Percentiles rank a stretch among this genome's conserved stretches.
phyloP scores from a whole-genome alignment of 768 basidiomycete species.

The Strobilomyces echinocephalus region DNA sequence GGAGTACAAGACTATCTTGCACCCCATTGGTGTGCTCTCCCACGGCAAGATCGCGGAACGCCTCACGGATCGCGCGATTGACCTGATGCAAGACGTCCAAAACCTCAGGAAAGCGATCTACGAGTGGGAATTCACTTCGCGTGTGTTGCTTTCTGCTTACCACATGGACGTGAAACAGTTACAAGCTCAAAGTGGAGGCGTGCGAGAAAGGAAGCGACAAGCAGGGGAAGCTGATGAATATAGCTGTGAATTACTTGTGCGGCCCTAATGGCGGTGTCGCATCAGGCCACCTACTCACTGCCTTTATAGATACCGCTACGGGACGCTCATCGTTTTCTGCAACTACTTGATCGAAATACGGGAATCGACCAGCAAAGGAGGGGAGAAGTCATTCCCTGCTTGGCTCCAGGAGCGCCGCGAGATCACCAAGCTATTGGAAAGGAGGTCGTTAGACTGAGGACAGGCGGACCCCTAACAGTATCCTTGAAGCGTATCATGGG shows the following conservation, averaged over 20 bases:
- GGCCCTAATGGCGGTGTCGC: slow-evolving; percentile 20
- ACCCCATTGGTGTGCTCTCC: slow-evolving; percentile 86
- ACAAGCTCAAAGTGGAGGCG: slow-evolving; percentile 86
- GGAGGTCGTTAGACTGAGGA: slow-evolving; percentile 62
- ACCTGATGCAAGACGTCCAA: slow-evolving; percentile 94
- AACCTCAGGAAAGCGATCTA: slow-evolving; percentile 94
- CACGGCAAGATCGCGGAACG: slow-evolving; percentile 92
- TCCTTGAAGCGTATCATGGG: not conserved
- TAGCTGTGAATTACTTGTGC: slow-evolving; percentile 87
- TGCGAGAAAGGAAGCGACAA: slow-evolving; percentile 76
- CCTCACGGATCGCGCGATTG: slow-evolving; percentile 82
- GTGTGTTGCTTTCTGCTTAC: not conserved
- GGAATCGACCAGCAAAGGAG: slow-evolving; percentile 35
- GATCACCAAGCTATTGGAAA: slow-evolving; percentile 67
- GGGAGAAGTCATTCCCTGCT: slow-evolving; percentile 59
- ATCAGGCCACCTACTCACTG: slow-evolving; percentile 5
- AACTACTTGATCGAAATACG: slow-evolving; percentile 83
- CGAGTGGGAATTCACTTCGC: slow-evolving; percentile 53
- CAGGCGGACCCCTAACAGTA: not conserved
- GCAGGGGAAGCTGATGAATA: slow-evolving; percentile 63
- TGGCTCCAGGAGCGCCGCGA: slow-evolving; percentile 85
- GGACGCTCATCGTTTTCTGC: slow-evolving; percentile 87
- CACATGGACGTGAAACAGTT: slow-evolving; percentile 43
- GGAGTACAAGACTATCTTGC: slow-evolving; percentile 95
- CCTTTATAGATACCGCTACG: slow-evolving; percentile 72